phyloP scores from a whole-genome alignment of 495 filamentous ascomycete species.

The Aspergillus indologenus region DNA sequence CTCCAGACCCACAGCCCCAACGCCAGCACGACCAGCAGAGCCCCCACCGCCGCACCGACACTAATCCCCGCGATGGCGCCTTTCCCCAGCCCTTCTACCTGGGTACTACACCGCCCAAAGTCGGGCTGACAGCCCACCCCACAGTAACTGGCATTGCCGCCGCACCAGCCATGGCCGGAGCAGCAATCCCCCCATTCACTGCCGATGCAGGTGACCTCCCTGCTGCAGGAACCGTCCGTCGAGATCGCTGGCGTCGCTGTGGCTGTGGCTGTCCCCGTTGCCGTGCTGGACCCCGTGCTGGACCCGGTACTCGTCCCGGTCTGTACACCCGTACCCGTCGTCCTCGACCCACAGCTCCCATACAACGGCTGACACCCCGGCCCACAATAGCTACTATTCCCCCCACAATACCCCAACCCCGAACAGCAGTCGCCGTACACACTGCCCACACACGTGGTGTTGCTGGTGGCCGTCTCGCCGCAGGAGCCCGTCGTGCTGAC shows the following conservation, averaged over 20 bases:
- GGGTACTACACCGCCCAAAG: neutral
- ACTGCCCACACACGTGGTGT: constrained; percentile 12
- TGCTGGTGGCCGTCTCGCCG: constrained; percentile 7
- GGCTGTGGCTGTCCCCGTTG: neutral
- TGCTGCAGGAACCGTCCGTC: neutral
- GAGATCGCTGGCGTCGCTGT: neutral
- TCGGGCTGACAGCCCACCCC: constrained; percentile 3
- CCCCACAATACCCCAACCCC: constrained; percentile 8
- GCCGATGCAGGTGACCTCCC: neutral
- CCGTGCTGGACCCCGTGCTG: neutral
- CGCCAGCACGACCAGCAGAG: neutral
- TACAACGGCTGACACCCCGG: constrained; percentile 6
- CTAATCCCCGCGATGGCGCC: constrained; percentile 13
- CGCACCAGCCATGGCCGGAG: neutral
- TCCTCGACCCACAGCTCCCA: constrained; percentile 3
- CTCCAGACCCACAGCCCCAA: constrained; percentile 8
- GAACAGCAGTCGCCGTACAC: constrained; percentile 12
- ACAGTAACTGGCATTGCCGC: constrained; percentile 1
- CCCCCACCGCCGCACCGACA: constrained; percentile 6
- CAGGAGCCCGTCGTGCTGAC: constrained; percentile 11
- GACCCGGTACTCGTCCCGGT: too few relatives aligned
- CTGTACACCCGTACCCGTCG: too few relatives aligned
- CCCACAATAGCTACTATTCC: constrained; percentile 7
- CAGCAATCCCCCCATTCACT: constrained; percentile 8
- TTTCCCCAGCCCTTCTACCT: neutral